Evolutionary conservation across 139 green algal species (phyloP), one percentile per base, ranked within the genome.

Genomic region (Nannochloris sp.): DNA sequence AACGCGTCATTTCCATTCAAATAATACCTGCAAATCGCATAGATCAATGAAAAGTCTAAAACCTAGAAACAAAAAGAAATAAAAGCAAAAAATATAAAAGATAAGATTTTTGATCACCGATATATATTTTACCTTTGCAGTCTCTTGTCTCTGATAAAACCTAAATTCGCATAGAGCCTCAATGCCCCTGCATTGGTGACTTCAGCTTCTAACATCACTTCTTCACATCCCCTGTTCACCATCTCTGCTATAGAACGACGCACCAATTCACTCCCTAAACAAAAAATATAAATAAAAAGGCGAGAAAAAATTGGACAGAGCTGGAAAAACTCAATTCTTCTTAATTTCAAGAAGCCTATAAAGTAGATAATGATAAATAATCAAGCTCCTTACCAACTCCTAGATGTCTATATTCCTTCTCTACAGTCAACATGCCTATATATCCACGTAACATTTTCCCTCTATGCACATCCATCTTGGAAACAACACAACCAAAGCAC

Each of bases 71-170:
- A n/a, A 45, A 45, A n/a, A 45, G n/a, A n/a, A n/a, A n/a, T n/a
- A n/a, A n/a, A n/a, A n/a, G n/a, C n/a, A n/a, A n/a, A n/a, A n/a
- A n/a, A 19, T n/a, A 51, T 51, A 62, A 33, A 42, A 42, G 19
- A 61, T 15, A 62, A 61, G 19, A 44, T 32, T n/a, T n/a, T n/a
- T n/a, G n/a, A n/a, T n/a, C n/a, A 66, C 3, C 51, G n/a, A n/a
- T n/a, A n/a, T n/a, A n/a, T n/a, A n/a, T n/a, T n/a, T n/a, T n/a
- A 93, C 84, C 81, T 81, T 67, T 89, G 74, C 25, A 99, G 78
- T 1, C 89, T 78, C 79, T 99, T 99, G 70, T 97, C 94, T 1
- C 90, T 70, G n/a, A 99, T 82, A 61, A 99, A 99, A n/a, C 93
- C 93, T 32, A 99, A 83, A 19, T 81, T 82, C 42, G 89, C 62